Evolutionary conservation across 129 eudicot species (phyloP), one percentile per base, ranked within the genome.

Genomic region (Helianthus tuberosus): DNA sequence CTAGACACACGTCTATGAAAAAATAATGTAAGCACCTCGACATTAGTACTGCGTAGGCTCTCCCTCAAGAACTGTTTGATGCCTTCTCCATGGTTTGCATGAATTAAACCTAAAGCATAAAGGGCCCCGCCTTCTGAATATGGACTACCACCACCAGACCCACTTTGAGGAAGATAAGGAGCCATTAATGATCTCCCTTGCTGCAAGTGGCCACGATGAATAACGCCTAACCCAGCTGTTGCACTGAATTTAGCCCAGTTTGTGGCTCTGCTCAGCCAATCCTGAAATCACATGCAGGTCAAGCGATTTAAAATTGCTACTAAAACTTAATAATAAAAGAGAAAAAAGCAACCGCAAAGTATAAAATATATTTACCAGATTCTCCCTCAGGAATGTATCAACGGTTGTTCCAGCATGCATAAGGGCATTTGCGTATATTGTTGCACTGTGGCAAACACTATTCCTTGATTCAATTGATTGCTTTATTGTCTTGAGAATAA

Each of bases 401-500:
- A 90, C 97, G 0, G 98, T 93, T 8, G 98, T 93, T 68, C 98
- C 98, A 74, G 98, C 98, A 80, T 93, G 98, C 98, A 93, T 93
- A 81, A 93, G 88, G 47, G 98, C 98, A 48, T 93, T 93, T 1
- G 98, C 97, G 78, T 88, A 86, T 69, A 93, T 90, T 6, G 98
- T 93, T 62, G 98, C 98, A 83, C 98, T 93, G 76, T 93, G 98
- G 68, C 98, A 93, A 65, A 93, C 98, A 62, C 98, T 93, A 79
- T 93, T 93, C 83, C 97, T 88, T 96, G 86, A 90, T 82, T 93
- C 98, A 25, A 93, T 93, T 38, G 98, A 90, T 63, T 93, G 98
- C 81, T 93, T 93, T 72, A 93, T n/a, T n/a, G n/a, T n/a, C n/a
- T n/a, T n/a, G n/a, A n/a, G n/a, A n/a, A n/a, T n/a, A n/a, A n/a